Evolutionary conservation across 73 alveolate species (phyloP).

Genomic region (Paramecium octaurelia): DNA sequence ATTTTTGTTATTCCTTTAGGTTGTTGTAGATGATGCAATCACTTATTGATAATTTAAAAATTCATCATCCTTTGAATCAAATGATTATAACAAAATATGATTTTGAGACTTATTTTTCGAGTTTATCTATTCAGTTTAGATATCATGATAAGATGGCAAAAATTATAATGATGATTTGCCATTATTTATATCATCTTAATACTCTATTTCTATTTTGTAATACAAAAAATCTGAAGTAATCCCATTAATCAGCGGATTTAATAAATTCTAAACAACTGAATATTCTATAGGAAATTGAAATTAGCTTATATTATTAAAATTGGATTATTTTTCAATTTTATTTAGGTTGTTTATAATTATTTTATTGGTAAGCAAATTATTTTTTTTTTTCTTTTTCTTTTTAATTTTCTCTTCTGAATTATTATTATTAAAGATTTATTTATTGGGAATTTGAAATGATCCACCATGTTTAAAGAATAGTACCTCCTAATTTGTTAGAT

Average conservation of each 20-base stretch:
- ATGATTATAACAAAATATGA: neutral
- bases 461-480: neutral
- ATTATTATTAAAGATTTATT: neutral
- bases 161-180: neutral
- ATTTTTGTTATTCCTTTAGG: neutral
- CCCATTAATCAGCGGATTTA: neutral
- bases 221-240: neutral
- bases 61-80: neutral
- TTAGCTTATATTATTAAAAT: neutral
- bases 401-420: neutral
- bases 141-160: neutral
- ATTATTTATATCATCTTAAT: neutral
- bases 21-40: neutral
- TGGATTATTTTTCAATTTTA: neutral
- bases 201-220: neutral
- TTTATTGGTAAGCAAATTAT: neutral
- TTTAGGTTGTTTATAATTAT: neutral
- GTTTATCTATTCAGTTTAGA: neutral
- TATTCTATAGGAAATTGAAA: neutral
- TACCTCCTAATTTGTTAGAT: neutral
- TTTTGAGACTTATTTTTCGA: neutral
- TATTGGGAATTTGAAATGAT: neutral
- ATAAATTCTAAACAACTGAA: neutral
- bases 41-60: neutral
- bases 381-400: neutral